Evolutionary conservation across 768 basidiomycete species (phyloP).

Genomic region (Russula earlei): DNA sequence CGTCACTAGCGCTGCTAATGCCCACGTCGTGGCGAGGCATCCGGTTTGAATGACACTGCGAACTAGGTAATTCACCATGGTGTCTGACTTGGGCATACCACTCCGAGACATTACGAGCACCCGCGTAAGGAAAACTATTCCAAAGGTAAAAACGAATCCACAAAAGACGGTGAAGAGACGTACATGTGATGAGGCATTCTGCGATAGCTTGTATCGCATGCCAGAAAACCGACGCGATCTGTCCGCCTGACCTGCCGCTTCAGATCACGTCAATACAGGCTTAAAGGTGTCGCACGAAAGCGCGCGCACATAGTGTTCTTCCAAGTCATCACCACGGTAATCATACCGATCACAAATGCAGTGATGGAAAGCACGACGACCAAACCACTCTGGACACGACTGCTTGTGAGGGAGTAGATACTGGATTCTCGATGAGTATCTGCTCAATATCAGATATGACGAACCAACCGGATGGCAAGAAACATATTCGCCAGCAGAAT

Average conservation of each 20-base stretch:
- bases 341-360: not conserved
- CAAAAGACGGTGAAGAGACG: not conserved
- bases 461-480: not conserved
- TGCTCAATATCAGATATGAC: not conserved
- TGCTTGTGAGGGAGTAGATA: not conserved
- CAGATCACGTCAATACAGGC: not conserved
- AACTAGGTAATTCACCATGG: not conserved
- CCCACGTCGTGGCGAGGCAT: not conserved
- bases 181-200: not conserved
- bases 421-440: not conserved
- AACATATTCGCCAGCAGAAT: not conserved
- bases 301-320: not conserved
- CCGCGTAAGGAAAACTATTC: not conserved
- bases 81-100: not conserved
- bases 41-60: not conserved
- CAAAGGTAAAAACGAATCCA: not conserved
- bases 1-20: not conserved
- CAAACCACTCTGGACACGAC: not conserved
- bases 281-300: not conserved
- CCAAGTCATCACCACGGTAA: not conserved
- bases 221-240: not conserved
- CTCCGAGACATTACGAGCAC: not conserved
- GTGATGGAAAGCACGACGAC: not conserved
- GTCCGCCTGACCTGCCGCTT: not conserved
- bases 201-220: not conserved